Conservation (phyloP, 164 flowering plant species). For the Vitis rupestris region DNA sequence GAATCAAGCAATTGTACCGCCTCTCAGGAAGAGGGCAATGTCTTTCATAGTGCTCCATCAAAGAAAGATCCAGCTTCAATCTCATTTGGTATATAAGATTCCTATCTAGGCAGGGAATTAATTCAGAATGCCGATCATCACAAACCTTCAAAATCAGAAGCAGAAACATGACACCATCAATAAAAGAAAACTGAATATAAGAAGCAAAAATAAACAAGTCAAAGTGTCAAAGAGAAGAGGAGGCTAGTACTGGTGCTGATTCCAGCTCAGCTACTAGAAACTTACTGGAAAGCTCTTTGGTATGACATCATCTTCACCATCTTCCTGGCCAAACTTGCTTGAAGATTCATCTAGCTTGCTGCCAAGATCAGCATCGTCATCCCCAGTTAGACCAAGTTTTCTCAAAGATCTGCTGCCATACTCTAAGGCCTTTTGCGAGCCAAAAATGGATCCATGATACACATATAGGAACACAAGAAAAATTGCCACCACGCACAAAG, state of each 20-base stretch:
- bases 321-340: slow-evolving; percentile 44
- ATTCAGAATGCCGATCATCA: slow-evolving; percentile 44
- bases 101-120: slow-evolving; percentile 46
- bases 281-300: slow-evolving; percentile 50
- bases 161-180: not conserved
- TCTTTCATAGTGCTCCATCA: slow-evolving; percentile 57
- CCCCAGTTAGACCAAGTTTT: slow-evolving; percentile 77
- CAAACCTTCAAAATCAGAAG: slow-evolving; percentile 28
- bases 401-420: slow-evolving; percentile 66
- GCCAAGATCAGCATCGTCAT: slow-evolving; percentile 60
- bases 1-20: slow-evolving; percentile 48
- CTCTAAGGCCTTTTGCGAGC: slow-evolving; percentile 59
- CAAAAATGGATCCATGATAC: slow-evolving; percentile 57
- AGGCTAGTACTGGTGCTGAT: not conserved
- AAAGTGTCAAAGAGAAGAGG: not conserved
- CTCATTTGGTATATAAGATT: slow-evolving; percentile 41
- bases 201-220: no score
- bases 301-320: slow-evolving; percentile 48
- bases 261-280: no score
- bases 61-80: slow-evolving; percentile 41
- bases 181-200: not conserved
- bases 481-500: slow-evolving; percentile 39
- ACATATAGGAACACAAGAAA: slow-evolving; percentile 59
- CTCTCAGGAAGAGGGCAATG: slow-evolving; percentile 47
- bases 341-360: slow-evolving; percentile 52